A percentile compares a stretch with the other conserved stretches of the same genome.
These are phyloP conservation scores for Glomus cerebriforme DNA, from an alignment of 192 early-diverging fungal genomes.

Conservation along the genomic window DNA sequence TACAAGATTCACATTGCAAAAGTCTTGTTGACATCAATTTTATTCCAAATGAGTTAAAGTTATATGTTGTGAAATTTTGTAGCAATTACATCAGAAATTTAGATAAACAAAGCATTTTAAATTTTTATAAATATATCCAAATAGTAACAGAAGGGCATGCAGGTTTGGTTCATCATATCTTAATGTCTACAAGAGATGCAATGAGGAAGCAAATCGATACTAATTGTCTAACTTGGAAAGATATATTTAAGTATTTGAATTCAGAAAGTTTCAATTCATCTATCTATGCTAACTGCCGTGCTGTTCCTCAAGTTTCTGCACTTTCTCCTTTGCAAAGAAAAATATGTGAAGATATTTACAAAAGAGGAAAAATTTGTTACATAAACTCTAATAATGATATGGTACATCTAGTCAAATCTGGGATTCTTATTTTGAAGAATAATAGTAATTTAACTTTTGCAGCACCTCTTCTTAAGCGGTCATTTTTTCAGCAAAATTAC, in stretches of 20 bases:
- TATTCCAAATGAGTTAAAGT: neutral
- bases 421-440: neutral
- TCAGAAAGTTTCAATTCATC: neutral
- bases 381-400: neutral
- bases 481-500: neutral
- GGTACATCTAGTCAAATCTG: neutral
- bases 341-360: conserved; percentile 1
- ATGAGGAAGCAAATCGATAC: neutral
- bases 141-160: neutral
- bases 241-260: conserved; percentile 13
- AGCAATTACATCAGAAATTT: neutral
- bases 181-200: neutral
- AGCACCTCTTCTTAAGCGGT: neutral
- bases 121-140: neutral
- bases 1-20: neutral
- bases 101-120: neutral
- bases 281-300: neutral
- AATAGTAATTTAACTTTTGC: neutral
- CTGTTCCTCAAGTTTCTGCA: neutral
- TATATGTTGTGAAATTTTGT: neutral
- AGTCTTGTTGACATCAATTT: conserved; percentile 8
- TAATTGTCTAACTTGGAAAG: neutral
- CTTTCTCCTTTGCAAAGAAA: neutral
- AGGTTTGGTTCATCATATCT: neutral
- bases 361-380: neutral